These are phyloP conservation scores for Podaxis sp. DNA, from an alignment of 768 basidiomycete genomes.

Conservation along the genomic window DNA sequence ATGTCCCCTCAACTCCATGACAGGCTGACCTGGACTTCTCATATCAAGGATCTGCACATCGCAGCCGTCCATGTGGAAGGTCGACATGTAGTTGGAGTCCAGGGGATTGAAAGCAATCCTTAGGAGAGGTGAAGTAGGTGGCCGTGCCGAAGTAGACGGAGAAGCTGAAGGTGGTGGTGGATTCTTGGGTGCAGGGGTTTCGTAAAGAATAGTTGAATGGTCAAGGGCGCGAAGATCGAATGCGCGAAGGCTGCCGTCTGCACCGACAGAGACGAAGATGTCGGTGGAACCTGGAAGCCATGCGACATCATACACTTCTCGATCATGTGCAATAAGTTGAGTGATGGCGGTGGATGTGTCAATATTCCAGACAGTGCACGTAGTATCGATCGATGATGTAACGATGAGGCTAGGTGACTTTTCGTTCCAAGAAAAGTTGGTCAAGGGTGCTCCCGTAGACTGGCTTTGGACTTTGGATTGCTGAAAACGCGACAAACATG, in stretches of 20 bases:
- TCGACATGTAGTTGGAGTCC: conserved; percentile 94
- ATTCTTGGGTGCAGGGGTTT: conserved; percentile 82
- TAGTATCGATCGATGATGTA: conserved; percentile 97
- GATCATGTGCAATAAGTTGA: conserved; percentile 96
- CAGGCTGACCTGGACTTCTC: conserved; percentile 93
- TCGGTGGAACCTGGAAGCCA: conserved; percentile 96
- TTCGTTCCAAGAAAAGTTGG: conserved; percentile 98
- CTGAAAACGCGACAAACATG: conserved; percentile 30
- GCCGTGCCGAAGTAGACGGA: conserved; percentile 60
- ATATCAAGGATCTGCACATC: conserved; percentile 95
- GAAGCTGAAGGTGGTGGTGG: conserved; percentile 58
- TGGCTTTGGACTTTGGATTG: conserved; percentile 91
- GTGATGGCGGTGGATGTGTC: conserved; percentile 92
- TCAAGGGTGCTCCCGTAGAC: conserved; percentile 84
- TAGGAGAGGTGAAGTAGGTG: conserved; percentile 77
- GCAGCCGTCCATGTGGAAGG: conserved; percentile 90
- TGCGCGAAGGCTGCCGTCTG: conserved; percentile 93
- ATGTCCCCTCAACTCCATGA: conserved; percentile 88
- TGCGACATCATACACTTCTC: conserved; percentile 96
- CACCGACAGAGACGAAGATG: conserved; percentile 97
- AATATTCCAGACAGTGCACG: conserved; percentile 99
- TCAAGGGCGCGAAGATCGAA: conserved; percentile 96
- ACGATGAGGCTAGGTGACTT: conserved; percentile 89
- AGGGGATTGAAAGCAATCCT: conserved; percentile 90
- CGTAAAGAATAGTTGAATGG: conserved; percentile 98